These are phyloP conservation scores for Penicillium antarcticum DNA, from an alignment of 495 filamentous ascomycete species.

Conservation along the genomic window DNA sequence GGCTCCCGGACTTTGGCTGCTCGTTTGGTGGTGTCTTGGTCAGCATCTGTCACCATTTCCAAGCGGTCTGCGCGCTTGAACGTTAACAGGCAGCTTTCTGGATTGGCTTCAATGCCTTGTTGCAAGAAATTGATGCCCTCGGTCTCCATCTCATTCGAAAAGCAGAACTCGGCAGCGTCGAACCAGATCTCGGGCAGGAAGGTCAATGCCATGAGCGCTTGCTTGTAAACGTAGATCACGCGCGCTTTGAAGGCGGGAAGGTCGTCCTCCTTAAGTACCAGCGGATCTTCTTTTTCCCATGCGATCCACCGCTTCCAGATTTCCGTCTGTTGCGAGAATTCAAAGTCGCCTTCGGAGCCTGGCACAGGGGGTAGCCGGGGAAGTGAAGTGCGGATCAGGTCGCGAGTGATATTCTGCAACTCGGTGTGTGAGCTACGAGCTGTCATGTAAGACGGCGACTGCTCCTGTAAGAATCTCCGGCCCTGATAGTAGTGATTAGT, in stretches of 20 bases:
- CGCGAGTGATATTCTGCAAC: constrained; percentile 78
- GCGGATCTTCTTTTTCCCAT: constrained; percentile 90
- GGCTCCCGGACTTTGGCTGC: constrained; percentile 74
- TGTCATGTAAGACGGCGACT: constrained; percentile 88
- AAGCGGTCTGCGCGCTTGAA: constrained; percentile 86
- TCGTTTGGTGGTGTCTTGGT: constrained; percentile 65
- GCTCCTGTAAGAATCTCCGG: constrained; percentile 88
- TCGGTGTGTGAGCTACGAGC: constrained; percentile 81
- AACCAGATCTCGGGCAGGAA: constrained; percentile 97
- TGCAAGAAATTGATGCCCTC: constrained; percentile 76
- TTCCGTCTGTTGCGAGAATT: constrained; percentile 81
- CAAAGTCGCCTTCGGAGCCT: constrained; percentile 82
- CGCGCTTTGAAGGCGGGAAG: constrained; percentile 65
- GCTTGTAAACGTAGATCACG: constrained; percentile 86
- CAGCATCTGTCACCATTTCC: constrained; percentile 65
- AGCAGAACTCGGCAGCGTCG: constrained; percentile 91
- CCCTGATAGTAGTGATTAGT: constrained; percentile 51
- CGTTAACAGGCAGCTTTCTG: constrained; percentile 85
- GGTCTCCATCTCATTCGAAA: constrained; percentile 64
- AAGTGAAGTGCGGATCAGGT: constrained; percentile 70
- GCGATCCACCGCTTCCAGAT: constrained; percentile 91
- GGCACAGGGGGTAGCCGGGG: constrained; percentile 76
- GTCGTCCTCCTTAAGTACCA: constrained; percentile 81
- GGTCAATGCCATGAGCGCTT: constrained; percentile 86
- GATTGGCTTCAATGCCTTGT: constrained; percentile 82